Evolutionary conservation across 2,329 filamentous ascomycete species (phyloP).

Genomic region (Phyllosticta citrichinensis): DNA sequence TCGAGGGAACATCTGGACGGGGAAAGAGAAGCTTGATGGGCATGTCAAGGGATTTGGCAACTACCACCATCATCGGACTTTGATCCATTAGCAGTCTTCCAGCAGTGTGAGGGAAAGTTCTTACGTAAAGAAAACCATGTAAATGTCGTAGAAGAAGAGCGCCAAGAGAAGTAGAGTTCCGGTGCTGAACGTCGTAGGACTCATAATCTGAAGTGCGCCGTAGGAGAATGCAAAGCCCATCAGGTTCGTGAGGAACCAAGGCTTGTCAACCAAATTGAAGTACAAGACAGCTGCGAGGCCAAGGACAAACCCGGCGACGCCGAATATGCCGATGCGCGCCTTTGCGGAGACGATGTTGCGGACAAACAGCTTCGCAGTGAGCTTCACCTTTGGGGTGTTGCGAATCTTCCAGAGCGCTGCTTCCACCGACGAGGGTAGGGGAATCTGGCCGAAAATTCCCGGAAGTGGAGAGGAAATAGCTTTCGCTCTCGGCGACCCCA

Average conservation of each 20-base stretch:
- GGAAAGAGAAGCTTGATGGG: slow-evolving; percentile 88
- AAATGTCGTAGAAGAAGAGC: slow-evolving; percentile 90
- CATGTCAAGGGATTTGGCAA: slow-evolving; percentile 81
- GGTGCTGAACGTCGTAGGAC: slow-evolving; percentile 77
- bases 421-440: slow-evolving; percentile 29
- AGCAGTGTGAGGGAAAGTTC: slow-evolving; percentile 20
- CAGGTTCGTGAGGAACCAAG: slow-evolving; percentile 71
- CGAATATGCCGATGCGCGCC: slow-evolving; percentile 44
- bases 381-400: slow-evolving; percentile 39
- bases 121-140: slow-evolving; percentile 79
- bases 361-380: slow-evolving; percentile 42
- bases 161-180: slow-evolving; percentile 67
- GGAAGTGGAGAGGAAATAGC: slow-evolving; percentile 41
- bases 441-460: slow-evolving; percentile 37
- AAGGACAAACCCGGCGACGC: slow-evolving; percentile 46
- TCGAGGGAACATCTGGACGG: slow-evolving; percentile 42
- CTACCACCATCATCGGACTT: slow-evolving; percentile 72
- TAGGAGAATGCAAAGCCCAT: slow-evolving; percentile 85
- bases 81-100: neutral
- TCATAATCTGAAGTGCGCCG: slow-evolving; percentile 69
- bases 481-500: neutral
- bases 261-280: slow-evolving; percentile 50
- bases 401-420: slow-evolving; percentile 41
- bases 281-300: slow-evolving; percentile 51
- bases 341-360: slow-evolving; percentile 41